Evolutionary conservation across 2,329 filamentous ascomycete species (phyloP).

Genomic region (Knufia petricola): DNA sequence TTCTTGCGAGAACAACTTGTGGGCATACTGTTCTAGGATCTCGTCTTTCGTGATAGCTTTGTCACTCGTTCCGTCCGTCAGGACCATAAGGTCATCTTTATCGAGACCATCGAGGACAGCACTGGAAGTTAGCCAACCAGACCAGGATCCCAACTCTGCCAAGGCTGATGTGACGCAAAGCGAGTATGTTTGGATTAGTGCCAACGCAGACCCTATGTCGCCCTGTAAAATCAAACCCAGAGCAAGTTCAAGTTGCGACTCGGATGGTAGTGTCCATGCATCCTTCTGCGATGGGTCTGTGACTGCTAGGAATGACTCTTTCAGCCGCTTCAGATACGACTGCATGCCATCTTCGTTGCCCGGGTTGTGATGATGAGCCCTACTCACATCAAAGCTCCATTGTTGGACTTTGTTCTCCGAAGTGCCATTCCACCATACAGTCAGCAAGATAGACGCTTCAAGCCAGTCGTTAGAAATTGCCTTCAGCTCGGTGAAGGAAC

Average conservation of each 20-base stretch:
- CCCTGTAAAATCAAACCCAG: slow-evolving; percentile 75
- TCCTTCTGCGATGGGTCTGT: slow-evolving; percentile 53
- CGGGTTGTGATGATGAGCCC: slow-evolving; percentile 26
- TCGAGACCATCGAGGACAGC: slow-evolving; percentile 54
- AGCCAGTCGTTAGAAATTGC: slow-evolving; percentile 80
- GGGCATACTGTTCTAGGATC: slow-evolving; percentile 66
- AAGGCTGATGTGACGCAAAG: slow-evolving; percentile 67
- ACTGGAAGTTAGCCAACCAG: slow-evolving; percentile 65
- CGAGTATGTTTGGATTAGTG: slow-evolving; percentile 69
- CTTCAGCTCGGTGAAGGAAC: slow-evolving; percentile 65
- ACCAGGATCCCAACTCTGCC: slow-evolving; percentile 73
- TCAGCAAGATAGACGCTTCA: slow-evolving; percentile 72
- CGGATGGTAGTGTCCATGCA: slow-evolving; percentile 63
- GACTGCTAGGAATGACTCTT: slow-evolving; percentile 56
- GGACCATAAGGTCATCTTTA: slow-evolving; percentile 72
- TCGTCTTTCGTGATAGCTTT: slow-evolving; percentile 65
- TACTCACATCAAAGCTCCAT: slow-evolving; percentile 37
- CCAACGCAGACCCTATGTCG: slow-evolving; percentile 65
- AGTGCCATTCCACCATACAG: slow-evolving; percentile 89
- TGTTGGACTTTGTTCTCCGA: slow-evolving; percentile 42
- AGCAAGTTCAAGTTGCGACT: slow-evolving; percentile 68
- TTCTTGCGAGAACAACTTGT: slow-evolving; percentile 42
- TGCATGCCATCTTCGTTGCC: slow-evolving; percentile 37
- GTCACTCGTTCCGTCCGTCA: slow-evolving; percentile 59
- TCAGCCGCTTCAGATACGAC: slow-evolving; percentile 65